A percentile compares a stretch with the other conserved stretches of the same genome.
Conservation (phyloP, 23 red algal species). For the Gracilariopsis chorda region DNA sequence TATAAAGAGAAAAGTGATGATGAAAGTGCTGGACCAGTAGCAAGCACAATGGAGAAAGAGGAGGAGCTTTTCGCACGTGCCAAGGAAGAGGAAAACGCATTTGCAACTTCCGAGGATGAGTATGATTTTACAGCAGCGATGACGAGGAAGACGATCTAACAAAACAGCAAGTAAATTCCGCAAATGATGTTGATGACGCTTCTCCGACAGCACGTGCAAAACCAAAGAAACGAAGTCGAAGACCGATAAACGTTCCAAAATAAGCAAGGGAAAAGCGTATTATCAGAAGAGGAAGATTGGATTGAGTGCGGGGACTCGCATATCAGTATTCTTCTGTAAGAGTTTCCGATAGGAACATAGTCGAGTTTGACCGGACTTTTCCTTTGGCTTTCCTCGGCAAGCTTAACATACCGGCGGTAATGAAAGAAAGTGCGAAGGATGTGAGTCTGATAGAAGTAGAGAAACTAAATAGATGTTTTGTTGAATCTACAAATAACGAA, state of each 20-base stretch:
- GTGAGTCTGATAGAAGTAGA: slow-evolving; percentile 37
- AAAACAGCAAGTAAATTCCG: neutral
- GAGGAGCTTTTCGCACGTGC: neutral
- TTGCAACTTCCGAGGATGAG: slow-evolving; percentile 31
- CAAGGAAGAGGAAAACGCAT: neutral
- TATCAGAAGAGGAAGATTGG: slow-evolving; percentile 3
- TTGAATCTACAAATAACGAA: neutral
- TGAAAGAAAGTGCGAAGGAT: slow-evolving; percentile 31
- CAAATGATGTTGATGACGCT: neutral
- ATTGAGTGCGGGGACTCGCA: neutral
- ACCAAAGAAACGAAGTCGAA: neutral
- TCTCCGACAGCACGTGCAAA: neutral
- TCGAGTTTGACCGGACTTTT: slow-evolving; percentile 30
- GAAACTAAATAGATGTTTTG: slow-evolving; percentile 33
- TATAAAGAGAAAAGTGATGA: slow-evolving; percentile 28
- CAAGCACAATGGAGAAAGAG: no score
- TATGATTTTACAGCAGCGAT: neutral
- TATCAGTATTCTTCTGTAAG: slow-evolving; percentile 7
- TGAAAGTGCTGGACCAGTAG: neutral
- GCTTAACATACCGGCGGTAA: slow-evolving; percentile 55
- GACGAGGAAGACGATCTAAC: slow-evolving; percentile 3
- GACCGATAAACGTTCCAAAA: neutral
- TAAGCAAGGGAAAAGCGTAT: slow-evolving; percentile 10
- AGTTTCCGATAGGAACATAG: neutral
- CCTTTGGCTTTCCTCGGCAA: slow-evolving; percentile 27